Conservation (phyloP, 768 basidiomycete genomes). For the Tulasnella sp. region DNA sequence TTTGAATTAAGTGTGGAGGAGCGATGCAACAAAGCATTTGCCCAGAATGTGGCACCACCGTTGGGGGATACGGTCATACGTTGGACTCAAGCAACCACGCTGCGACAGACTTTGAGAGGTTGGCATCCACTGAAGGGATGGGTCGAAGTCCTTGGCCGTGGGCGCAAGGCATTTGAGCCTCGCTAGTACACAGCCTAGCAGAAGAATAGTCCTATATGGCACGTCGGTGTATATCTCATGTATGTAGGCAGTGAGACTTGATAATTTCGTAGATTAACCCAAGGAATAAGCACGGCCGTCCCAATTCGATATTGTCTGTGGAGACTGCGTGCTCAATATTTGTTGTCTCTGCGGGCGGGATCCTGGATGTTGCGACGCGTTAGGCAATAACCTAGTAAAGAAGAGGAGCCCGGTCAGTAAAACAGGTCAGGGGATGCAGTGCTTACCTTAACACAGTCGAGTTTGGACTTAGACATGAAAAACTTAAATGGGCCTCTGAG, state of each 20-base stretch:
- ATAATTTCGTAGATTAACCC: background rate
- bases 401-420: too few relatives aligned
- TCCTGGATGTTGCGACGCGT: too few relatives aligned
- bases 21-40: constrained; percentile 16
- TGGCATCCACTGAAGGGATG: background rate
- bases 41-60: constrained; percentile 20
- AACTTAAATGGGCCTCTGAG: too few relatives aligned
- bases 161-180: background rate
- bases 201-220: background rate
- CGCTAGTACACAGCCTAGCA: background rate
- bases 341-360: background rate
- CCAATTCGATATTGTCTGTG: background rate
- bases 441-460: too few relatives aligned
- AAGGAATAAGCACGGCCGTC: background rate
- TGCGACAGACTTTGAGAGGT: constrained; percentile 16
- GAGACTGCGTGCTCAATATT: background rate
- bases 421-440: too few relatives aligned
- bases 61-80: constrained; percentile 19
- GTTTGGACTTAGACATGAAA: too few relatives aligned
- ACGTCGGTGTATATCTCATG: background rate
- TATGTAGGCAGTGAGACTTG: background rate
- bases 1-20: constrained; percentile 13
- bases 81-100: constrained; percentile 14
- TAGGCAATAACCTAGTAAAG: too few relatives aligned
- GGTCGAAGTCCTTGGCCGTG: background rate